Base-by-base conservation (phyloP, 805 yeast genomes). In the Grigorovia yakushimaensis region DNA sequence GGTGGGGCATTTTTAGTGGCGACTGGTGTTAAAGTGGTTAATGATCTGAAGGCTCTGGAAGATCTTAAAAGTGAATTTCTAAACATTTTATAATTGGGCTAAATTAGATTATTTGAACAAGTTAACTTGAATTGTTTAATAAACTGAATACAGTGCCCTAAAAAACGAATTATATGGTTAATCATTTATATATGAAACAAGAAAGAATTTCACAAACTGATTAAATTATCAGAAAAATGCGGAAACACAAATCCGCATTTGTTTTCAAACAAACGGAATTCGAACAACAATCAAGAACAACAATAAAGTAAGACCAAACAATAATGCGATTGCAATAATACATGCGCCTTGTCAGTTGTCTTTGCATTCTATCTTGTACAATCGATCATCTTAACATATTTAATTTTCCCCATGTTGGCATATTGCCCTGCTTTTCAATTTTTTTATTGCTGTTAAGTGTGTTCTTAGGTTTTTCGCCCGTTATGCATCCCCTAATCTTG, bases 1-100 rank as follows among this genome's bases (percentile, higher is more conserved):
- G 95, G 88, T 56, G 98, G 97, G 35, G 96, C 96, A 54, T 72
- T 73, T 54, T 79, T 74, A 44, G 95, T 81, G 56, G 76, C 73
- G 48, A 87, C 83, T 75, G 73, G 63, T 21, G 64, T 59, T 44
- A 59, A 48, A 19, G 54, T 51, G 23, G 42, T 43, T 24, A 51
- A 27, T 23, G 47, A 24, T 47, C 54, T 57, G 15, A 48, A 41
- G 40, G 54, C 44, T 53, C 56, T 49, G 13, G 55, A 45, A 11
- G 43, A 19, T 47, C 51, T 56, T 21, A 50, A 39, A 33, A 55
- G 27, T 33, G 49, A 47, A 48, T 50, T 55, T 50, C 59, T 56
- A 38, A 55, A 48, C 55, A 56, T 53, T 43, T 11, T 37, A n/a
- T n/a, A n/a, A n/a, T n/a, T n/a, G n/a, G n/a, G n/a, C n/a, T n/a